Base-by-base conservation (phyloP, 768 basidiomycete species). In the Mycena polygramma region DNA sequence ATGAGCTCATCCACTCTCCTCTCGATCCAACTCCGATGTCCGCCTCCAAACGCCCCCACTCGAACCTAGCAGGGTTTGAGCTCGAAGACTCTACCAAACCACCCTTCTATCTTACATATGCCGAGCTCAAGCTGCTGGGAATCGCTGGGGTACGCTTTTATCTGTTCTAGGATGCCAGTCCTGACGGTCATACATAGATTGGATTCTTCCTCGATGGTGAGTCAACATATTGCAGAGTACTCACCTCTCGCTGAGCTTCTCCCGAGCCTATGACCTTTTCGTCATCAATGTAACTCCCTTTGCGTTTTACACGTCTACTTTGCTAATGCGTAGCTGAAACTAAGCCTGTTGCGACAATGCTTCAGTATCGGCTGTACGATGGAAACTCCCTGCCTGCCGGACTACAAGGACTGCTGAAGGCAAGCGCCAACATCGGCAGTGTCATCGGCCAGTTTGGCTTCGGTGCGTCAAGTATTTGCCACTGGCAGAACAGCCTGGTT, bases 361-460 rank as follows among this genome's bases (percentile, higher is more conserved):
- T 71, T 0, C 70, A 71, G 46, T 71, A 71, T 20, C 83, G 88
- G 41, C 78, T 89, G 19, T 90, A 89, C 68, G 82, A 79, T 39
- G 86, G 86, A 8, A 59, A 74, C 0, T 73, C 77, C 20, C 82
- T 90, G 36, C 89, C 89, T 0, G 68, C 80, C 5, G 83, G 84
- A 63, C 81, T 87, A 6, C 78, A 88, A 75, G 90, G 89, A 36
- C 80, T 90, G 55, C 64, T 91, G 68, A 91, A 91, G 74, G 89
- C 89, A 4, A 75, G 82, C 11, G 89, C 89, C 7, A 90, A 90
- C 76, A 89, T 91, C 46, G 90, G 89, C 2, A 86, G 85, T 68
- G 89, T 91, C 54, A 84, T 90, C 57, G 90, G 87, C 63, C 89
- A 90, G 78, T 87, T 90, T 72, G 70, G 67, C 0, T 90, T 89